A percentile compares a stretch with the other conserved stretches of the same genome.
These are phyloP conservation scores for Agrocybe pediades DNA, from an alignment of 768 basidiomycete genomes.

Conservation along the genomic window DNA sequence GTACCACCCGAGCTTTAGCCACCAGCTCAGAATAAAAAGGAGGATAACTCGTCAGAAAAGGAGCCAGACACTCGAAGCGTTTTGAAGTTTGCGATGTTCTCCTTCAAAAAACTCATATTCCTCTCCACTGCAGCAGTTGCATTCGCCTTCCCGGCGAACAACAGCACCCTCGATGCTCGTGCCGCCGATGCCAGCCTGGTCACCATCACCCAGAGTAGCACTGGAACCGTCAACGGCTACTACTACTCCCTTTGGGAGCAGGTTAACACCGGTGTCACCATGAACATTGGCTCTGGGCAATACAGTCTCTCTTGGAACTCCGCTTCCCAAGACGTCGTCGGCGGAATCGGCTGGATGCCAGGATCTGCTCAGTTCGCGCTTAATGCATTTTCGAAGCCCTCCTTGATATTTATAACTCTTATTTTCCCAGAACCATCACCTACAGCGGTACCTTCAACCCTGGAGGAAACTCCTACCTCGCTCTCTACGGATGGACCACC, in stretches of 20 bases:
- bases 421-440: constrained; percentile 27
- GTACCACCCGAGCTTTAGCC: too few species aligned
- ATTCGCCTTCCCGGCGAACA: not conserved
- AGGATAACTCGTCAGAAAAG: too few species aligned
- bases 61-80: too few species aligned
- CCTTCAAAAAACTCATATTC: not conserved
- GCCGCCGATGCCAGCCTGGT: not conserved
- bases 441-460: constrained; percentile 36
- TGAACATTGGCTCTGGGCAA: not conserved
- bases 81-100: not conserved
- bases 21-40: too few species aligned
- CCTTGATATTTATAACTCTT: not conserved
- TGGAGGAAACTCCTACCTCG: constrained; percentile 40
- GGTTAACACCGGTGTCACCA: not conserved
- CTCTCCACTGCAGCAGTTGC: not conserved
- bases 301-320: not conserved
- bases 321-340: not conserved
- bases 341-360: constrained; percentile 31
- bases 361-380: constrained; percentile 25
- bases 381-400: not conserved
- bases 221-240: not conserved
- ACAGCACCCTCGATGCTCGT: not conserved
- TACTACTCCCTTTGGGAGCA: not conserved
- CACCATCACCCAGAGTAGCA: not conserved
- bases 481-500: constrained; percentile 45